A percentile compares a stretch with the other conserved stretches of the same genome.
Conservation (phyloP, 352 stramenopile genomes). For the Salisapilia sapeloensis region DNA sequence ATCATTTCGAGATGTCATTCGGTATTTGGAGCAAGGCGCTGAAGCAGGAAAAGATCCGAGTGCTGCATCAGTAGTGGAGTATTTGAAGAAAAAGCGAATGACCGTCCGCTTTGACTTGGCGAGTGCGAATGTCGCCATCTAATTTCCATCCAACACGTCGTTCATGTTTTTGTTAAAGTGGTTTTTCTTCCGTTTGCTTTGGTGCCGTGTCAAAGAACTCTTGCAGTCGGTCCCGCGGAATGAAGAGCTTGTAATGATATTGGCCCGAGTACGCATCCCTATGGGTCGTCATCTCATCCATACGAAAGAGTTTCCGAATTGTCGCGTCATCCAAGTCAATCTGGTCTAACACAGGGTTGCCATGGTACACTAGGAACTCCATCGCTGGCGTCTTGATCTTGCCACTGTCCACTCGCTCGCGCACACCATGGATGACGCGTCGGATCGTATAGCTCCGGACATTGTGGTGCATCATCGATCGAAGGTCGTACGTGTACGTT, state of each 20-base stretch:
- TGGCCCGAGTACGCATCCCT: conserved; percentile 6
- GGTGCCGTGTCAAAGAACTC: conserved; percentile 37
- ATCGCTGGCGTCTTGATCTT: conserved; percentile 27
- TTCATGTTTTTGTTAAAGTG: too few species aligned
- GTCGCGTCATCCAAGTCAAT: conserved; percentile 52
- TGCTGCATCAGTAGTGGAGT: conserved; percentile 62
- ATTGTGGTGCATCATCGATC: conserved; percentile 27
- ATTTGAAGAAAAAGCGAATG: conserved; percentile 81
- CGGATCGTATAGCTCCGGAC: conserved; percentile 47
- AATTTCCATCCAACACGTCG: too few species aligned
- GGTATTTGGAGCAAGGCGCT: conserved; percentile 59
- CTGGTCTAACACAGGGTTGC: conserved; percentile 60
- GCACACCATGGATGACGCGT: conserved; percentile 36
- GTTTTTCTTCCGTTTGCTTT: too few species aligned
- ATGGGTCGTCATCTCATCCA: conserved; percentile 64
- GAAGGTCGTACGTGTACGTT: conserved; percentile 45
- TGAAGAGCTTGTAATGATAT: conserved; percentile 40
- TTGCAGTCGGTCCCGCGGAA: conserved; percentile 23
- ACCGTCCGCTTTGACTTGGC: conserved; percentile 75
- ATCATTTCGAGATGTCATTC: conserved; percentile 73
- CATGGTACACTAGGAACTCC: conserved; percentile 58
- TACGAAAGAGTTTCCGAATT: conserved; percentile 53
- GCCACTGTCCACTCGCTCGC: conserved; percentile 10
- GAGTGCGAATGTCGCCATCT: conserved; percentile 71
- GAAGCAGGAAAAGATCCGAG: conserved; percentile 48